Conservation (phyloP, 139 green algal genomes). For the Tetratostichococcus sp. region DNA sequence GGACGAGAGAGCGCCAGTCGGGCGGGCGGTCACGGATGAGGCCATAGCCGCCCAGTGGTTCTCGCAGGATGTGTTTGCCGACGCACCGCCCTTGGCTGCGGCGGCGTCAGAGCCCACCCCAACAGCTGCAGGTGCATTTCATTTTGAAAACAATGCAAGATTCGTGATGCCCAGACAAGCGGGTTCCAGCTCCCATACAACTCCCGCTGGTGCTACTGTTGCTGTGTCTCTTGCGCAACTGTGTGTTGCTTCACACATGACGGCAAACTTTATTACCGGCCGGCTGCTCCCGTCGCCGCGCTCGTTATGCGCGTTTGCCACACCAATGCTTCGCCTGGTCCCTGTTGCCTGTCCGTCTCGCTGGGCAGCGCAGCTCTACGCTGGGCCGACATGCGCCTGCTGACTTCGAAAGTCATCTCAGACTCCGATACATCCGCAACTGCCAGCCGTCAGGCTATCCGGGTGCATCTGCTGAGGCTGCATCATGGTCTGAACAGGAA, state of each 20-base stretch:
- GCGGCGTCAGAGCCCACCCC: no score
- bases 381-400: neutral
- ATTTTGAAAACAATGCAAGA: no score
- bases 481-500: neutral
- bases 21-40: constrained; percentile 38
- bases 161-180: no score
- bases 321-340: neutral
- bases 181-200: no score
- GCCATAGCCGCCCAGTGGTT: constrained; percentile 83
- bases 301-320: neutral
- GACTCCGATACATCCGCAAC: no score
- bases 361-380: neutral
- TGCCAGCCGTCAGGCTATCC: no score
- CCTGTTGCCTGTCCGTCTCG: neutral
- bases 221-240: no score
- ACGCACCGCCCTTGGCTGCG: constrained; percentile 34
- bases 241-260: neutral
- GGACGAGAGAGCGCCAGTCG: constrained; percentile 54
- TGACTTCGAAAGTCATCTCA: no score
- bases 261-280: neutral
- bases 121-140: no score
- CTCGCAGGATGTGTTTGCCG: constrained; percentile 70
- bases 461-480: no score
- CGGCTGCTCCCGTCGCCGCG: neutral
- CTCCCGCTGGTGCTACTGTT: no score